Conservation (phyloP, 352 stramenopile genomes). For the Phytophthora colocasiae region DNA sequence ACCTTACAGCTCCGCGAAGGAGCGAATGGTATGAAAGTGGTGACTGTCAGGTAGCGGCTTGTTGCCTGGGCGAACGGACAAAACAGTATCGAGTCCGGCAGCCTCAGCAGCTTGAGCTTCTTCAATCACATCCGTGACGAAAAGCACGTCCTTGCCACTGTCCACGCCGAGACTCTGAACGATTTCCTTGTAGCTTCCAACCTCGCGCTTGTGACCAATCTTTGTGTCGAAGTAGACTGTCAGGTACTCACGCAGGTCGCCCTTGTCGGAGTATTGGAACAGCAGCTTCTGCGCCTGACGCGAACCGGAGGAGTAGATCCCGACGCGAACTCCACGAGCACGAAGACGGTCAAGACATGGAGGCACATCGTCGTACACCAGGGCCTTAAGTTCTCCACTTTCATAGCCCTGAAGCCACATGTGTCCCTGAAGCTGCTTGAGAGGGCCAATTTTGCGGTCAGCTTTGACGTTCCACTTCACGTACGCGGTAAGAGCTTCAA, state of each 20-base stretch:
- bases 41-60: constrained; percentile 64
- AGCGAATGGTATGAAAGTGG: constrained; percentile 61
- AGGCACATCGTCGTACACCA: constrained; percentile 93
- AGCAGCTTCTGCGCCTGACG: constrained; percentile 86
- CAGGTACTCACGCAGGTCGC: constrained; percentile 77
- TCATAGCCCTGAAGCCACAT: constrained; percentile 91
- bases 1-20: constrained; percentile 69
- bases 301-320: constrained; percentile 96
- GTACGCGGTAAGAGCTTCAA: constrained; percentile 55
- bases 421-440: constrained; percentile 93
- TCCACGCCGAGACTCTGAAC: constrained; percentile 82
- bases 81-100: constrained; percentile 70
- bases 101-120: constrained; percentile 81
- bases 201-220: constrained; percentile 82
- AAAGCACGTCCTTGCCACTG: constrained; percentile 81
- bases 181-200: constrained; percentile 83
- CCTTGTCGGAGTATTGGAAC: constrained; percentile 87
- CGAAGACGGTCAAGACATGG: constrained; percentile 86
- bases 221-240: constrained; percentile 89
- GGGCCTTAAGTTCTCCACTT: constrained; percentile 84
- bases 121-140: constrained; percentile 90
- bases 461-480: constrained; percentile 76
- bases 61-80: constrained; percentile 91
- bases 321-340: constrained; percentile 73
- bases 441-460: constrained; percentile 86